Evolutionary conservation across 1,284 basidiomycete species (phyloP).

Genomic region (Cystobasidium slooffiae): DNA sequence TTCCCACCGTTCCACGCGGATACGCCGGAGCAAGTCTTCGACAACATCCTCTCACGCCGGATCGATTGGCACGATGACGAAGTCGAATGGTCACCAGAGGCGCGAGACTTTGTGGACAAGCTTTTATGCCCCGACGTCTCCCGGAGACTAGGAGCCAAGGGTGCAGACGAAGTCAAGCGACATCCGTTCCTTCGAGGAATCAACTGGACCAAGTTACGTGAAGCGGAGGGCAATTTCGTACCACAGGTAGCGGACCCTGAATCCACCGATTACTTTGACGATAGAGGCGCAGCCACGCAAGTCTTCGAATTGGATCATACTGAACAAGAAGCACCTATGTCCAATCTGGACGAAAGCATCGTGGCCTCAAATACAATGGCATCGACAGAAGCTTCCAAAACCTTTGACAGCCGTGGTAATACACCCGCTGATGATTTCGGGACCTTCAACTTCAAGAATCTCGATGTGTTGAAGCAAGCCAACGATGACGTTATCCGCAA

Average conservation of each 20-base stretch:
- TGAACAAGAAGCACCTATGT: slow-evolving; percentile 59
- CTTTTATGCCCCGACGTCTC: slow-evolving; percentile 82
- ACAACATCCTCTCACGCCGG: slow-evolving; percentile 95
- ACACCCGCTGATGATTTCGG: slow-evolving; percentile 84
- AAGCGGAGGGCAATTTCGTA: slow-evolving; percentile 89
- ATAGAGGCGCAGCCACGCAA: slow-evolving; percentile 86
- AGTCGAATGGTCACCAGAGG: slow-evolving; percentile 83
- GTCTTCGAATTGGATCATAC: slow-evolving; percentile 77
- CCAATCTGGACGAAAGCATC: slow-evolving; percentile 59
- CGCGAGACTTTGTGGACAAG: slow-evolving; percentile 86
- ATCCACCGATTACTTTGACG: slow-evolving; percentile 98
- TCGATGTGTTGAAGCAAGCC: slow-evolving; percentile 94
- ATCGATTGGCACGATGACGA: slow-evolving; percentile 84
- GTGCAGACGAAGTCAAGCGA: slow-evolving; percentile 88
- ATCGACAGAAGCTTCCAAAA: slow-evolving; percentile 59
- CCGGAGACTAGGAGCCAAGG: slow-evolving; percentile 80
- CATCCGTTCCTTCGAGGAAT: slow-evolving; percentile 90
- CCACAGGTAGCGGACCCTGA: slow-evolving; percentile 94
- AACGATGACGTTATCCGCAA: slow-evolving; percentile 98
- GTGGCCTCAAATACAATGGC: slow-evolving; percentile 55
- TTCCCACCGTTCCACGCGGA: slow-evolving; percentile 97
- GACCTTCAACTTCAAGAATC: slow-evolving; percentile 96
- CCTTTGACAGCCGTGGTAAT: slow-evolving; percentile 43
- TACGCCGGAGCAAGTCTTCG: slow-evolving; percentile 94
- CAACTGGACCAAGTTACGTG: slow-evolving; percentile 90